Evolutionary conservation across 768 basidiomycete species (phyloP).

Genomic region (Collybia sp.): DNA sequence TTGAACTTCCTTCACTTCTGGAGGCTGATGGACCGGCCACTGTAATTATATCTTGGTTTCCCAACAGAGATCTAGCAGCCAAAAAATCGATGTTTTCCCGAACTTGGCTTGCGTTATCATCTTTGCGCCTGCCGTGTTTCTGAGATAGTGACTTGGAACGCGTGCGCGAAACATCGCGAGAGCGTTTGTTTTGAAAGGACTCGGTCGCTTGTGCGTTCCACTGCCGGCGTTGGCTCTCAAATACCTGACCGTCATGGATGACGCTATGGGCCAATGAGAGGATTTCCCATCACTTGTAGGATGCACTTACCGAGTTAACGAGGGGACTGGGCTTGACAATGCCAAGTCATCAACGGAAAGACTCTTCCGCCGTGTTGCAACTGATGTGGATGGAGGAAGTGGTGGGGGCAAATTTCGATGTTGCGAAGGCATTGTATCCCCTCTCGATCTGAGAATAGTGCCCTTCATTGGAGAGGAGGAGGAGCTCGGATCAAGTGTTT

Average conservation of each 20-base stretch:
- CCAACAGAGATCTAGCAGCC: constrained; percentile 61
- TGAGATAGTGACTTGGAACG: constrained; percentile 56
- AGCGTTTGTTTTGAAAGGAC: constrained; percentile 62
- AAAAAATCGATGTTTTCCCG: constrained; percentile 52
- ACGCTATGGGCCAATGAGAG: constrained; percentile 38
- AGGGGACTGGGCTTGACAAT: constrained; percentile 54
- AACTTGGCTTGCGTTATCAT: constrained; percentile 14
- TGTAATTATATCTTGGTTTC: constrained; percentile 56
- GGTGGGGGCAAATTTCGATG: not conserved
- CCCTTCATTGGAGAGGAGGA: not conserved
- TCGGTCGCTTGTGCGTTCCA: constrained; percentile 63
- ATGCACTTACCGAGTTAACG: constrained; percentile 42
- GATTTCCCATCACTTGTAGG: not conserved
- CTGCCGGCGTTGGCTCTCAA: constrained; percentile 57
- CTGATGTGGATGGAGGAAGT: too few species aligned
- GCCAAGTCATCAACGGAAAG: constrained; percentile 59
- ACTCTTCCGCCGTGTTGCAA: constrained; percentile 41
- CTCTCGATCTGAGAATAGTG: not conserved
- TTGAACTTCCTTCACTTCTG: constrained; percentile 8
- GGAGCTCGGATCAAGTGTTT: not conserved
- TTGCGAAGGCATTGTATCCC: not conserved
- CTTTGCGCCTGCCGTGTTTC: constrained; percentile 25
- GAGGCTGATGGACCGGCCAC: constrained; percentile 19
- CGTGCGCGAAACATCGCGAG: constrained; percentile 57
- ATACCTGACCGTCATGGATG: constrained; percentile 54